Evolutionary conservation across 306 rosid species (phyloP).

Genomic region (Citrullus amarus): DNA sequence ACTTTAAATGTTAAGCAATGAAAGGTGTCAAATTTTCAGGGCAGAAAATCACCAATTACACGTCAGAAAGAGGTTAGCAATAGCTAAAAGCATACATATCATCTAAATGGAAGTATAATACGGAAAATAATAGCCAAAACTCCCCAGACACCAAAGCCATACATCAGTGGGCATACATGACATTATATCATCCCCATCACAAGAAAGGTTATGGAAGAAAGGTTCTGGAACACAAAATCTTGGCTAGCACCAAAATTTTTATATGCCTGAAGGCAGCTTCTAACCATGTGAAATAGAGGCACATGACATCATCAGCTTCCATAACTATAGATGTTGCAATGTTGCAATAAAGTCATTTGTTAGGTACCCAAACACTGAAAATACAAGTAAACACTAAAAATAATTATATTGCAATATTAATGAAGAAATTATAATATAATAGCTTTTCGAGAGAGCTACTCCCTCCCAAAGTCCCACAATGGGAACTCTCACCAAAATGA

Average conservation of each 20-base stretch:
- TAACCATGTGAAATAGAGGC: not conserved
- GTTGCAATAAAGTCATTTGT: not conserved
- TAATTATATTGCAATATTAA: no score
- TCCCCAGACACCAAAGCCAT: not conserved
- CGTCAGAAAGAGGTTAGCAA: not conserved
- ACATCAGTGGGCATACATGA: not conserved
- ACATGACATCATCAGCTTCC: not conserved
- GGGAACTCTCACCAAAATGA: no score
- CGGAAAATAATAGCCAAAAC: not conserved
- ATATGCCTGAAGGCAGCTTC: not conserved
- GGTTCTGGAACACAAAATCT: not conserved
- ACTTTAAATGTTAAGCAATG: conserved; percentile 14
- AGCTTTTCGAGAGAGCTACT: no score
- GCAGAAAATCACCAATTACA: not conserved
- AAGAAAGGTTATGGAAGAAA: not conserved
- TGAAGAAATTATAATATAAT: no score
- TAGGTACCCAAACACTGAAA: no score
- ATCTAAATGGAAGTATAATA: not conserved
- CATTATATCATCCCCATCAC: not conserved
- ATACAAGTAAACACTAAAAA: no score
- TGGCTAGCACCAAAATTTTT: not conserved
- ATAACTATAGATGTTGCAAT: not conserved
- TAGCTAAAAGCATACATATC: not conserved
- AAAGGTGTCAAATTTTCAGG: not conserved
- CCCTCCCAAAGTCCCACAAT: no score